phyloP scores from a whole-genome alignment of 2,329 filamentous ascomycete species.

The Botrytis paeoniae region DNA sequence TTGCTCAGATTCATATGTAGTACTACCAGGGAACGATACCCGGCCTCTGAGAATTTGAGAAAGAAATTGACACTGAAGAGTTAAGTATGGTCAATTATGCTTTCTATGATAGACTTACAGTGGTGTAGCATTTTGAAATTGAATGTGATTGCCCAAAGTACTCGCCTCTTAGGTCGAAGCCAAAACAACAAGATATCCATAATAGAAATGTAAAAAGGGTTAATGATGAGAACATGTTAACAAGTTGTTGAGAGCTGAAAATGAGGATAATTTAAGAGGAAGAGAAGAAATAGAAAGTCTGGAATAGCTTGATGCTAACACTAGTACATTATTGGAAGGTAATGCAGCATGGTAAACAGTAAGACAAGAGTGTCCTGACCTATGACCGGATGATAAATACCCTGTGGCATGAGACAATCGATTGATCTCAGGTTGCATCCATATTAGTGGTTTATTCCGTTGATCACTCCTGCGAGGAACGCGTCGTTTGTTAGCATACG shows the following conservation, averaged over 20 bases:
- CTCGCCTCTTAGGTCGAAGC: no score
- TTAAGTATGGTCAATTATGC: not conserved
- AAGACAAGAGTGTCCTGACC: not conserved
- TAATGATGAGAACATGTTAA: not conserved
- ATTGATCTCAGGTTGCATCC: not conserved
- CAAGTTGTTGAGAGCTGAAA: not conserved
- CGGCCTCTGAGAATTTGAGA: conserved; percentile 16
- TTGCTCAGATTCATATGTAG: conserved; percentile 24
- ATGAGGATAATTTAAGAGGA: not conserved
- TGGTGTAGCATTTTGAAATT: not conserved
- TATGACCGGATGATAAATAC: not conserved
- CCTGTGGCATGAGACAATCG: not conserved
- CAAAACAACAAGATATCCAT: not conserved
- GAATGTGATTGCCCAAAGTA: not conserved
- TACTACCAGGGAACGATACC: conserved; percentile 25
- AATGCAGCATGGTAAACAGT: not conserved
- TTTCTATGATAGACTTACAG: not conserved
- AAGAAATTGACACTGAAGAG: not conserved
- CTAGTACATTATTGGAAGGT: not conserved
- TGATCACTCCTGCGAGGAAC: not conserved
- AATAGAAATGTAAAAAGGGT: not conserved
- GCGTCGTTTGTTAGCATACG: not conserved
- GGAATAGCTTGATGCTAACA: not conserved
- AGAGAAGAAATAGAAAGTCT: not conserved
- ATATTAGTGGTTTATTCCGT: not conserved